phyloP scores from a whole-genome alignment of 129 eudicot genomes.

The Calendula officinalis region DNA sequence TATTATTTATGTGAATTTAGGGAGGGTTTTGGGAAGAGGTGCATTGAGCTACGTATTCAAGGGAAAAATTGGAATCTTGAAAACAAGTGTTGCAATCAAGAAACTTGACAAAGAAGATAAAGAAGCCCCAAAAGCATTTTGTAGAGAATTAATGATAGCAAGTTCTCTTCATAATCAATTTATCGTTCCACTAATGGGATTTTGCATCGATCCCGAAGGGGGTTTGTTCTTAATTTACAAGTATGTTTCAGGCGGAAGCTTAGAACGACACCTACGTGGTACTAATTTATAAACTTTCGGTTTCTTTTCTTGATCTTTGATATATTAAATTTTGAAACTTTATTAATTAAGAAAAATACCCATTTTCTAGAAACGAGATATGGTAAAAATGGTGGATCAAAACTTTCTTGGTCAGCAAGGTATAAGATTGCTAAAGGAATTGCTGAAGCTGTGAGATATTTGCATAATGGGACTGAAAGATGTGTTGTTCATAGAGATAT shows the following conservation, averaged over 20 bases:
- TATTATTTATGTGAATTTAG: constrained; percentile 28
- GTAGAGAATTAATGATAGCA: constrained; percentile 96
- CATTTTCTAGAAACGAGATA: constrained; percentile 66
- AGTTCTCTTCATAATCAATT: constrained; percentile 76
- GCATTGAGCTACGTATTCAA: constrained; percentile 94
- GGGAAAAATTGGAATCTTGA: constrained; percentile 84
- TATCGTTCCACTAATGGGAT: constrained; percentile 87
- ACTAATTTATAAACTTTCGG: constrained; percentile 23
- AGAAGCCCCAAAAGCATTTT: constrained; percentile 89
- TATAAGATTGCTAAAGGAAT: constrained; percentile 83
- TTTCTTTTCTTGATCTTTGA: constrained; percentile 9
- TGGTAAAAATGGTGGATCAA: constrained; percentile 66
- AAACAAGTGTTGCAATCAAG: constrained; percentile 87
- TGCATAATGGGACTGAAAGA: constrained; percentile 87
- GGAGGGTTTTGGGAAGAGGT: constrained; percentile 99
- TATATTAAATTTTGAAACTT: constrained; percentile 9
- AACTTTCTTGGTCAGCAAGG: constrained; percentile 82
- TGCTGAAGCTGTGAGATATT: constrained; percentile 78
- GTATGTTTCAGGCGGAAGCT: constrained; percentile 92
- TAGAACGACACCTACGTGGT: constrained; percentile 92
- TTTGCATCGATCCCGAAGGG: constrained; percentile 86
- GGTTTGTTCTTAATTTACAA: constrained; percentile 91
- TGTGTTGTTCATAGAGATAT: constrained; percentile 99
- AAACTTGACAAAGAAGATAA: constrained; percentile 85
- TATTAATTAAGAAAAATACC: constrained; percentile 12